A percentile compares a stretch with the other conserved stretches of the same genome.
These are phyloP conservation scores for Talaromyces ruber DNA, from an alignment of 495 filamentous ascomycete genomes.

Conservation along the genomic window DNA sequence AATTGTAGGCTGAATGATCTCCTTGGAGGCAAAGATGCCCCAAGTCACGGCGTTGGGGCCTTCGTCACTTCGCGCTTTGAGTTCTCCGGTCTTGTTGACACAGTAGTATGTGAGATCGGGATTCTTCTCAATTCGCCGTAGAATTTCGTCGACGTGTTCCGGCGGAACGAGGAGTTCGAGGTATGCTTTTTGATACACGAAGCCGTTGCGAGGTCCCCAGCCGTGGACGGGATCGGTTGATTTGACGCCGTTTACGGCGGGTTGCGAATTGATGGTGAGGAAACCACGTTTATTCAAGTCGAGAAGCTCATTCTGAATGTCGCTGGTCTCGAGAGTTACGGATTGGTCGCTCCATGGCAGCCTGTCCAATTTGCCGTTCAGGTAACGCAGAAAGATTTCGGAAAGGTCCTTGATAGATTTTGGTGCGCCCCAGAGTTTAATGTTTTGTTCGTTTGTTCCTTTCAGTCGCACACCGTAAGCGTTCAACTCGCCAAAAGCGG, in stretches of 20 bases:
- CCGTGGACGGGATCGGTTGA: conserved; percentile 80
- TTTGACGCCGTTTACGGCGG: conserved; percentile 86
- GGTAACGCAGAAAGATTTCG: conserved; percentile 72
- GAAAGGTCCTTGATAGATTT: conserved; percentile 70
- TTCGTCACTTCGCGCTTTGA: conserved; percentile 75
- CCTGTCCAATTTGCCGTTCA: conserved; percentile 68
- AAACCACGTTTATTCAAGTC: conserved; percentile 78
- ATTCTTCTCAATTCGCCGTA: conserved; percentile 69
- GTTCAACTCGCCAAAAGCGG: conserved; percentile 94
- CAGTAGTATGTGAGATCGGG: conserved; percentile 87
- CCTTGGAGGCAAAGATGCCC: conserved; percentile 98
- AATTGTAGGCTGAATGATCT: conserved; percentile 99
- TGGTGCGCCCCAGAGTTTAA: conserved; percentile 90
- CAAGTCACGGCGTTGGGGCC: conserved; percentile 96
- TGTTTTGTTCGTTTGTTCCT: conserved; percentile 94
- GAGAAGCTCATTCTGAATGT: conserved; percentile 67
- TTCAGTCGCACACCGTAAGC: conserved; percentile 91
- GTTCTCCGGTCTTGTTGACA: conserved; percentile 68
- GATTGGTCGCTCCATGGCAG: conserved; percentile 93
- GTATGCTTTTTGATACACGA: conserved; percentile 98
- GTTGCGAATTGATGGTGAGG: conserved; percentile 96
- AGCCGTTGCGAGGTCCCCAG: conserved; percentile 92
- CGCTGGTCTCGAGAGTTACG: conserved; percentile 70
- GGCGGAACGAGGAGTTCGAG: conserved; percentile 84
- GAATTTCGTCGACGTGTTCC: conserved; percentile 65